These are phyloP conservation scores for Astrephomene gubernaculifera DNA, from an alignment of 139 green algal genomes.

Conservation along the genomic window DNA sequence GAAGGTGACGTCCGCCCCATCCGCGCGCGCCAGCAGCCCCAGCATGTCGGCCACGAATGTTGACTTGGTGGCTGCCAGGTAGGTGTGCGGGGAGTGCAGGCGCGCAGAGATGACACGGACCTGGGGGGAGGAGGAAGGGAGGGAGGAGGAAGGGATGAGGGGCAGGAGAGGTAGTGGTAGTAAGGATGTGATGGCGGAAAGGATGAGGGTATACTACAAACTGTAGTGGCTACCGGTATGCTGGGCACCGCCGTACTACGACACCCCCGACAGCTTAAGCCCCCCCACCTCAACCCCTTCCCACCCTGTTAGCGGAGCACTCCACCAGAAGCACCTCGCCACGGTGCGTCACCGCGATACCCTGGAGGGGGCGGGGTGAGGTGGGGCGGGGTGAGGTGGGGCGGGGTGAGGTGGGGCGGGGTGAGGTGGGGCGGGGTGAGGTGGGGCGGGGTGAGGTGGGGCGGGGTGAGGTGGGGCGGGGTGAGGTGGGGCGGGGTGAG, in stretches of 20 bases:
- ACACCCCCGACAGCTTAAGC: no score
- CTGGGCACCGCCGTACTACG: no score
- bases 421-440: no score
- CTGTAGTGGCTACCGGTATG: no score
- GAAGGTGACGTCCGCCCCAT: slow-evolving; percentile 41
- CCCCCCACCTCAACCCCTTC: neutral
- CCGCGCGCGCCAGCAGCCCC: slow-evolving; percentile 11
- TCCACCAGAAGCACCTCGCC: slow-evolving; percentile 39
- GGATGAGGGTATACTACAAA: no score
- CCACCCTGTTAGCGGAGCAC: slow-evolving; percentile 32
- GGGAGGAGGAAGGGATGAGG: no score
- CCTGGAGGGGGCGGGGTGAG: neutral
- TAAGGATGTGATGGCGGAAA: no score
- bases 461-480: neutral
- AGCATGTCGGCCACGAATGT: slow-evolving; percentile 35
- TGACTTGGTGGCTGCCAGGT: slow-evolving; percentile 39
- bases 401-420: neutral
- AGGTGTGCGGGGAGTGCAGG: slow-evolving; percentile 38
- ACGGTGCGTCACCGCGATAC: slow-evolving; percentile 30
- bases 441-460: neutral
- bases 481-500: no score
- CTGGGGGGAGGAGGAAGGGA: neutral
- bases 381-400: neutral
- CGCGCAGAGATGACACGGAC: slow-evolving; percentile 29
- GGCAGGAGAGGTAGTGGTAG: no score